phyloP scores from a whole-genome alignment of 257 asterid genomes.

The Jaltomata sinuosa region DNA sequence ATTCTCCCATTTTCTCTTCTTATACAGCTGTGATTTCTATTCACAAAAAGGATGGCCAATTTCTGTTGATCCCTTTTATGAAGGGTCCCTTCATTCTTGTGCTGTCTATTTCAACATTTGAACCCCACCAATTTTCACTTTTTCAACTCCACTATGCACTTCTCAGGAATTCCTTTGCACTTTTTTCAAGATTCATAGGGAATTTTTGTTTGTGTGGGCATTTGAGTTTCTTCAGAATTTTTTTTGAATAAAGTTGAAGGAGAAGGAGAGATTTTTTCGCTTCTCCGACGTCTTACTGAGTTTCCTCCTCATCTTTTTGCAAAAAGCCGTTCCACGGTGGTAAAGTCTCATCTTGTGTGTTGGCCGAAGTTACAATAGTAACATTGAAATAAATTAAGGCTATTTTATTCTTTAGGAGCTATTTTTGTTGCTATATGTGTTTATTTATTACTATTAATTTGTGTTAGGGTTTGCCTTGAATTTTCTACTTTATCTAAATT shows the following conservation, averaged over 20 bases:
- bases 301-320: no score
- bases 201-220: background rate
- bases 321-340: no score
- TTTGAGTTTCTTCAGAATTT: background rate
- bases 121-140: slow-evolving; percentile 1
- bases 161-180: background rate
- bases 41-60: slow-evolving; percentile 15
- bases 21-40: slow-evolving; percentile 19
- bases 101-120: slow-evolving; percentile 4
- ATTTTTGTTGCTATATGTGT: background rate
- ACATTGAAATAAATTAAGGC: background rate
- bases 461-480: no score
- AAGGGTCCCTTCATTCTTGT: background rate
- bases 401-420: background rate
- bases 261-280: background rate
- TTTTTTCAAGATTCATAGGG: background rate
- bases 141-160: slow-evolving; percentile 11
- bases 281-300: no score
- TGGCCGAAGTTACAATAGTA: no score
- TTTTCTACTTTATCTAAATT: no score
- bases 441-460: background rate
- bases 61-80: background rate
- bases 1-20: slow-evolving; percentile 2
- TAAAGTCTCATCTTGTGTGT: no score
- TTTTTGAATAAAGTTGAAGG: background rate